Base-by-base conservation (phyloP, 2,329 filamentous ascomycete genomes). In the Cladosporium sp. region DNA sequence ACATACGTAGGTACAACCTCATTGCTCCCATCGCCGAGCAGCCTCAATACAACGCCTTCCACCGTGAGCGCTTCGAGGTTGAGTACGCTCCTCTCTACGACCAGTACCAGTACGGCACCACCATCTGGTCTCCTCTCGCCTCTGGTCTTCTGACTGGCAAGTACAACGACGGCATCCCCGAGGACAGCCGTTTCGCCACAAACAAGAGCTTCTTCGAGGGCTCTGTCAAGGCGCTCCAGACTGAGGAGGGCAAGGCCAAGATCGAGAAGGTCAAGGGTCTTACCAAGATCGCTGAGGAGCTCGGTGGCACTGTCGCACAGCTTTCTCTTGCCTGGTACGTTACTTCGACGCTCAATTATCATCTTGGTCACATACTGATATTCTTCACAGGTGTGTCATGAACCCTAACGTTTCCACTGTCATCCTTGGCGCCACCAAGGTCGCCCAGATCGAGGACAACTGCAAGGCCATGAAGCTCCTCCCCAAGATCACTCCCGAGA, bases 151-250 rank as follows among this genome's bases (percentile, higher is more conserved):
- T 89, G 63, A 88, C 84, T 8, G 86, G 86, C 72, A 89, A 88
- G 78, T 88, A 89, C 81, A 87, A 88, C 75, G 81, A 87, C 68
- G 86, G 85, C 63, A 85, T 88, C 64, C 85, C 86, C 18, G 82
- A 85, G 70, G 85, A 83, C 72, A 88, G 85, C 46, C 85, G 87
- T 40, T 87, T 87, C 70, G 84, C 84, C 64, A 84, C 80, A 69
- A 85, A 86, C 77, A 81, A 83, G 67, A 82, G 82, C 62, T 83
- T 84, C 70, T 88, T 88, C 76, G 83, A 84, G 69, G 80, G 82
- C 71, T 85, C 82, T 21, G 82, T 88, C 67, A 82, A 82, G 70
- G 77, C 77, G 60, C 80, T 85, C 63, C 79, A 83, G 74, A 79
- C 72, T 37, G 79, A 80, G 10, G 82, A 83, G 68, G 82, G 82